A percentile compares a stretch with the other conserved stretches of the same genome.
These are phyloP conservation scores for Penicillium canariense DNA, from an alignment of 495 filamentous ascomycete species.

Conservation along the genomic window DNA sequence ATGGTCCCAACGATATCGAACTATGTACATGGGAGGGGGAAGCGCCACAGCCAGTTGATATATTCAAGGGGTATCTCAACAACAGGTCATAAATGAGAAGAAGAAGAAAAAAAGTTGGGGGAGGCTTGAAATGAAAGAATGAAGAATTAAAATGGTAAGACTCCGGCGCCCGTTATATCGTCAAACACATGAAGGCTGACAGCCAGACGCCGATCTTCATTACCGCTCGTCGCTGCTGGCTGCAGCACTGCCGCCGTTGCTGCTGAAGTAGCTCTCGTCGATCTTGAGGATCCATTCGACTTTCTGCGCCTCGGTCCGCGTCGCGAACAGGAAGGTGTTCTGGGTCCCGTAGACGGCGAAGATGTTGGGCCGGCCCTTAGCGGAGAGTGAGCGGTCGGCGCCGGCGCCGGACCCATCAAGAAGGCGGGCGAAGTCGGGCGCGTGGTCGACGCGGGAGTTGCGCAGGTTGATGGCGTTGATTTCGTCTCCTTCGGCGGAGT, in stretches of 20 bases:
- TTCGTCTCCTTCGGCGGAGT: slow-evolving; percentile 84
- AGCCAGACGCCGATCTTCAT: not conserved
- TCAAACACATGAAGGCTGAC: slow-evolving; percentile 24
- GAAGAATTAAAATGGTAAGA: slow-evolving; percentile 18
- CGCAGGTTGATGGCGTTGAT: slow-evolving; percentile 81
- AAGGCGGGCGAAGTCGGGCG: slow-evolving; percentile 79
- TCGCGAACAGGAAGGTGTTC: slow-evolving; percentile 93
- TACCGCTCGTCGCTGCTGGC: slow-evolving; percentile 25
- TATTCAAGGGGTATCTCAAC: slow-evolving; percentile 42
- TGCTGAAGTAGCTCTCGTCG: slow-evolving; percentile 57
- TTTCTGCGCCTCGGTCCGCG: slow-evolving; percentile 81
- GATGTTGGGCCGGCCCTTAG: slow-evolving; percentile 62
- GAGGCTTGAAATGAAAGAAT: slow-evolving; percentile 8
- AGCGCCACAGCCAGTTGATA: slow-evolving; percentile 36
- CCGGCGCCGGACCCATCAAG: slow-evolving; percentile 50
- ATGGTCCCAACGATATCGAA: slow-evolving; percentile 30
- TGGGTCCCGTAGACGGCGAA: slow-evolving; percentile 92
- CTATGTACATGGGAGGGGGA: slow-evolving; percentile 42
- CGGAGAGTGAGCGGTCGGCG: slow-evolving; percentile 34
- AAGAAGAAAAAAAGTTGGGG: not conserved
- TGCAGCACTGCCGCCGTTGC: slow-evolving; percentile 28
- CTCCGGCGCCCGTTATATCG: slow-evolving; percentile 21
- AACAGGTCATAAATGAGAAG: slow-evolving; percentile 17
- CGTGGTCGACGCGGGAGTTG: slow-evolving; percentile 80
- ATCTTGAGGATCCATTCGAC: slow-evolving; percentile 92